Evolutionary conservation across 2,329 filamentous ascomycete species (phyloP).

Genomic region (Trichoderma semiorbis): DNA sequence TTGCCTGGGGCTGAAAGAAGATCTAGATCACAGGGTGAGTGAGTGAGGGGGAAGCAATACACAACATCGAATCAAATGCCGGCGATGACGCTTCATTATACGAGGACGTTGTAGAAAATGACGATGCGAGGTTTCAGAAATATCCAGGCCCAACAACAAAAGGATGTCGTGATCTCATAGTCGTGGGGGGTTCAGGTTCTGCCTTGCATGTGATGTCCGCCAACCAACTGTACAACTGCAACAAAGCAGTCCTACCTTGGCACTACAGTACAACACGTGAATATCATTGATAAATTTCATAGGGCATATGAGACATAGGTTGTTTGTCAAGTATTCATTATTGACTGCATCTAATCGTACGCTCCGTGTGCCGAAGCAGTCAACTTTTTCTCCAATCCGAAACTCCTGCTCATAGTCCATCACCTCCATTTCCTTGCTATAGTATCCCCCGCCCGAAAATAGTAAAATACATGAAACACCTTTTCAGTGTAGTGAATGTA

Average conservation of each 20-base stretch:
- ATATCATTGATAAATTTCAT: background rate
- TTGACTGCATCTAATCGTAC: background rate
- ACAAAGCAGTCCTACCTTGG: background rate
- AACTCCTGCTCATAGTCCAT: background rate
- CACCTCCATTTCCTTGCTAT: background rate
- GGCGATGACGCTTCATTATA: background rate
- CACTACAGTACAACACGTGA: background rate
- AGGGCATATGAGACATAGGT: background rate
- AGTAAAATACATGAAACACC: background rate
- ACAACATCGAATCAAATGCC: background rate
- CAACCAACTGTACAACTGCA: background rate
- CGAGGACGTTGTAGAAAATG: background rate
- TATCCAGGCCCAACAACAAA: background rate
- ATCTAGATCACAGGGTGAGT: background rate
- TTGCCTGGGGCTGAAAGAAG: background rate
- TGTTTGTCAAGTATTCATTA: background rate
- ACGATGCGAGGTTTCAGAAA: background rate
- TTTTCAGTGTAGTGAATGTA: background rate
- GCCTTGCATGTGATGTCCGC: background rate
- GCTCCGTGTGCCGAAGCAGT: background rate
- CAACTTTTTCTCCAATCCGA: background rate
- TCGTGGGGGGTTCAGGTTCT: background rate
- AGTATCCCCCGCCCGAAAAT: background rate
- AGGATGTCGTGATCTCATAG: background rate
- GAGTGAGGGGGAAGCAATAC: background rate